Percentiles rank a stretch among this genome's conserved stretches.
These are phyloP conservation scores for Phaeosphaeriaceae sp. DNA, from an alignment of 2,329 filamentous ascomycete species.

Conservation along the genomic window DNA sequence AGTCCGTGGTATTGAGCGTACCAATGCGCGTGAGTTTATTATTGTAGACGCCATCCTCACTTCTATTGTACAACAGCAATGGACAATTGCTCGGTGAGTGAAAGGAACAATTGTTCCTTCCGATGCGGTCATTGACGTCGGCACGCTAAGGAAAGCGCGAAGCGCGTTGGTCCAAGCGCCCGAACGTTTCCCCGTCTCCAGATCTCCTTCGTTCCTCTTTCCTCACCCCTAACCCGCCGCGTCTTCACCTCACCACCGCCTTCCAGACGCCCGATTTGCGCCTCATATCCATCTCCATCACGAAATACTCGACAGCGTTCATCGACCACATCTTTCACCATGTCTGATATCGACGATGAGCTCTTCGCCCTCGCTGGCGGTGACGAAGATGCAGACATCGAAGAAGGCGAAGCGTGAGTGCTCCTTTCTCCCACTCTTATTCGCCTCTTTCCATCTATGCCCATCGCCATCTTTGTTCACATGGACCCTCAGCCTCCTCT, in stretches of 20 bases:
- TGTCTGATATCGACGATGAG: constrained; percentile 89
- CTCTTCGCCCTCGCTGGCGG: constrained; percentile 91
- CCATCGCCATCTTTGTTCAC: constrained; percentile 6
- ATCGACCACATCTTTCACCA: constrained; percentile 48
- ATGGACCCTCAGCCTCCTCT: constrained; percentile 13
- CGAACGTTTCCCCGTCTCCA: constrained; percentile 31
- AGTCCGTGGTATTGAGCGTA: constrained; percentile 16
- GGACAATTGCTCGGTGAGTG: constrained; percentile 1
- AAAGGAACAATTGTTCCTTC: constrained; percentile 11
- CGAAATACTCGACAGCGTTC: constrained; percentile 8
- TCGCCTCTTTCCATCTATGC: constrained; percentile 8
- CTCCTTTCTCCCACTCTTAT: constrained; percentile 15
- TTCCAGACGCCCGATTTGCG: constrained; percentile 11
- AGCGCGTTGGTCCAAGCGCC: constrained; percentile 32
- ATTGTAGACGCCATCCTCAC: constrained; percentile 4
- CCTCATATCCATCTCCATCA: constrained; percentile 5
- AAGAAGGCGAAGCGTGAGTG: constrained; percentile 84
- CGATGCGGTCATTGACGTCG: constrained; percentile 9
- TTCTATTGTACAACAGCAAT: constrained; percentile 2
- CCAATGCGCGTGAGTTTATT: constrained; percentile 22
- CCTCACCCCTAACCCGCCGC: constrained; percentile 23
- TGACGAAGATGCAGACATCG: constrained; percentile 65
- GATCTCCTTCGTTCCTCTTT: constrained; percentile 22
- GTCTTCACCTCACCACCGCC: constrained; percentile 15
- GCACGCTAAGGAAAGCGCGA: constrained; percentile 7